phyloP scores from a whole-genome alignment of 768 basidiomycete genomes.

The Lactarius pseudohatsudake region DNA sequence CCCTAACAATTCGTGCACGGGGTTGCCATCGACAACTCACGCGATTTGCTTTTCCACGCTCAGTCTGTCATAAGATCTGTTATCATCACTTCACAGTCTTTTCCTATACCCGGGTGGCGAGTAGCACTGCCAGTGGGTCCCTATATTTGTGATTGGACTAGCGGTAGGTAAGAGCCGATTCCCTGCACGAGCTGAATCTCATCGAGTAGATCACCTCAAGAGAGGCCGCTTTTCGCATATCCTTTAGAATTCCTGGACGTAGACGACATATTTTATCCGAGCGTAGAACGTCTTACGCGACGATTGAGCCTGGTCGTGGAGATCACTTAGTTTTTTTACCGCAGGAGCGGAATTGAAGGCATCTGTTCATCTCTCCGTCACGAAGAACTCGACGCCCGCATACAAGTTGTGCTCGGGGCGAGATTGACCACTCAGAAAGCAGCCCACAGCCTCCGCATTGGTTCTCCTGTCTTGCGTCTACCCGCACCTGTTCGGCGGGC shows the following conservation, averaged over 20 bases:
- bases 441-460: background rate
- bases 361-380: background rate
- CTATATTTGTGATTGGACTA: conserved; percentile 5
- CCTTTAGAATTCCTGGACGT: conserved; percentile 14
- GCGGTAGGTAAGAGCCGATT: background rate
- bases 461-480: conserved; percentile 11
- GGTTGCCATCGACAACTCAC: too few relatives aligned
- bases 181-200: background rate
- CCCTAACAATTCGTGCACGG: too few relatives aligned
- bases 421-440: background rate
- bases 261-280: conserved; percentile 6
- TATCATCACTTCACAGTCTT: background rate
- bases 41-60: too few relatives aligned
- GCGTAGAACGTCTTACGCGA: conserved; percentile 1
- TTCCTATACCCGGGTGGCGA: background rate
- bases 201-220: background rate
- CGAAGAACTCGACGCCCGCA: too few relatives aligned
- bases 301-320: conserved; percentile 1
- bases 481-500: background rate
- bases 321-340: background rate
- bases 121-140: background rate
- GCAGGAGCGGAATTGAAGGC: background rate
- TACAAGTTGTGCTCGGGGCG: conserved; percentile 3
- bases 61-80: background rate
- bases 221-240: background rate